Base-by-base conservation (phyloP, 257 asterid genomes). In the Primulina eburnea region DNA sequence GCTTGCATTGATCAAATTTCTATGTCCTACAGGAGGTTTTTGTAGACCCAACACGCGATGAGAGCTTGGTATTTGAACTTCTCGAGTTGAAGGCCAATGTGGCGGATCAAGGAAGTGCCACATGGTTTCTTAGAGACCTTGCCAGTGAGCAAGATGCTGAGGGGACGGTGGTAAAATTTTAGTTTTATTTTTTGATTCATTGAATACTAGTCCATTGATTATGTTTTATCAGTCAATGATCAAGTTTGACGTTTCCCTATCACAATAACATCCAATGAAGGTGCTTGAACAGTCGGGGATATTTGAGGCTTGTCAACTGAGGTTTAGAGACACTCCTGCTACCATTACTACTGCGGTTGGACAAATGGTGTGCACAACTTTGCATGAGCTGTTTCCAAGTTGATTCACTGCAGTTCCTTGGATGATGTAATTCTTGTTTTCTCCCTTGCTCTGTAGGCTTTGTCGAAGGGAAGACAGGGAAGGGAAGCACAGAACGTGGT, bases 391-490 rank as follows among this genome's bases (percentile, higher is more conserved):
- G 5, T 65, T 34, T 17, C 10, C 10, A 7, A 34, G 26, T 20
- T 59, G 59, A 24, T 58, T 33, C 26, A 43, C 7, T 5, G 57
- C 35, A 37, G 17, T 56, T 16, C 29, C 56, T 34, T 57, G 18
- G 4, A 56, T 73, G 32, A 65, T 67, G 33, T 33, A 29, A 60
- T 52, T 26, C 32, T 32, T 53, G 62, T 28, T 52, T 62, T 14
- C 40, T 12, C 60, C 68, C 58, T 62, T 71, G 37, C 56, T 71
- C 77, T 79, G 28, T 70, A 93, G 99, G 92, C 83, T 53, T 74
- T 90, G 74, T 85, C 97, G 28, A 93, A 93, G 85, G 97, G 96
- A 73, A 88, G 92, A 65, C 99, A 93, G 70, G 99, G 97, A 57
- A 89, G 97, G 80, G 96, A 90, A 75, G 99, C 97, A 14, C 90